Base-by-base conservation (phyloP, 2,329 filamentous ascomycete genomes). In the Botryotinia narcissicola region DNA sequence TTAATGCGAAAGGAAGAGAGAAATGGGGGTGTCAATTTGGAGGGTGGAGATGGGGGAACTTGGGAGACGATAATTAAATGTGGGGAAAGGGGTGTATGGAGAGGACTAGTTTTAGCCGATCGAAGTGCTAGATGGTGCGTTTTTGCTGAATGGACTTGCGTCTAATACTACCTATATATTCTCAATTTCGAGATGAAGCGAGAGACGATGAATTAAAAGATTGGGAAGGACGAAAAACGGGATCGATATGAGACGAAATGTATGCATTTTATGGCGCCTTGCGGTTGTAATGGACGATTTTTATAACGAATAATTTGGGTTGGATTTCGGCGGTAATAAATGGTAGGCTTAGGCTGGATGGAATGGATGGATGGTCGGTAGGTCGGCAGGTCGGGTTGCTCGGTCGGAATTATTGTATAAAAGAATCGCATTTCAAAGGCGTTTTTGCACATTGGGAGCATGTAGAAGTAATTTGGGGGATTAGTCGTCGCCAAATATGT, bases 61-160 rank as follows among this genome's bases (percentile, higher is more conserved):
- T 97, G 93, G 93, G 93, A 96, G 84, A 96, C 93, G 10, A 94
- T 95, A 67, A 95, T 97, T 84, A 97, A 97, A 84, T 94, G 93
- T 83, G 92, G 92, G 0, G 93, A 97, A 83, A 87, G 88, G 75
- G 93, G 93, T 3, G 88, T 90, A 25, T 97, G 93, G 93, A 87
- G 93, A 76, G 93, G 92, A 1, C 83, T 97, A 75, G 93, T 97
- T 61, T 85, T 96, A 73, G 93, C 93, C 10, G 93, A 97, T 83
- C 87, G 93, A 71, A 95, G 91, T 74, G 93, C 93, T 62, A 86
- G 93, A 78, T 97, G 93, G 93, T 96, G 93, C 80, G 93, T 97
- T n/a, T 96, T 96, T 85, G 92, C 92, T 0, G 93, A 97, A 84
- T 97, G 93, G 93, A 80, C 77, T 35, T 82, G 80, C 73, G 77